A percentile compares a stretch with the other conserved stretches of the same genome.
phyloP scores from a whole-genome alignment of 345 rosid genomes.

The Alliaria petiolata region DNA sequence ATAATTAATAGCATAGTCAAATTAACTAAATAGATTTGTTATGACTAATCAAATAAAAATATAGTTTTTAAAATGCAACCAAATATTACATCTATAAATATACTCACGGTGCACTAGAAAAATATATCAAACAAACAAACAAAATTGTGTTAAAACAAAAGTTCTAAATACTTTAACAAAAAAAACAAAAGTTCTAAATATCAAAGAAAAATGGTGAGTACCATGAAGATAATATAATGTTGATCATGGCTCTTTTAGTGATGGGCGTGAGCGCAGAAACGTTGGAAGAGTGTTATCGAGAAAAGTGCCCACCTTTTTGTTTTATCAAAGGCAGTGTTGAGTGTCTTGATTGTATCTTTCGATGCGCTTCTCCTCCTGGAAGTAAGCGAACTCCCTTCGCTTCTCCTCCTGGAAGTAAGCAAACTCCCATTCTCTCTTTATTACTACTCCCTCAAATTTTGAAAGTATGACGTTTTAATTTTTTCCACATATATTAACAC shows the following conservation, averaged over 20 bases:
- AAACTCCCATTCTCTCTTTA: neutral
- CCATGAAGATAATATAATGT: neutral
- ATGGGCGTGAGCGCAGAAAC: neutral
- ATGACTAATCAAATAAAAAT: no score
- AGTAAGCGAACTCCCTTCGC: no score
- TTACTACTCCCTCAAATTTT: no score
- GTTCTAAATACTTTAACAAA: no score
- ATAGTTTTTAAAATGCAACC: no score
- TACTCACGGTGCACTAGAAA: neutral
- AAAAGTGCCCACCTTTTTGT: neutral
- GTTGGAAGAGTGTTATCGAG: neutral
- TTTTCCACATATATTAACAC: no score
- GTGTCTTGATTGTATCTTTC: neutral
- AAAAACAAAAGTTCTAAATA: neutral
- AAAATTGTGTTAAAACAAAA: neutral
- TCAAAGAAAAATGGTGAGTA: conserved; percentile 1
- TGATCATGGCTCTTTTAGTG: neutral
- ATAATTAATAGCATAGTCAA: no score
- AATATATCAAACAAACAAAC: neutral
- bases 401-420: neutral
- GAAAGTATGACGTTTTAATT: no score
- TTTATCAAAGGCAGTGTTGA: neutral
- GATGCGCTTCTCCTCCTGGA: neutral
- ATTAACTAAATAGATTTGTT: no score
- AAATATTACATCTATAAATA: neutral